Conservation (phyloP, 2,329 filamentous ascomycete genomes). For the Clonostachys rhizophaga region DNA sequence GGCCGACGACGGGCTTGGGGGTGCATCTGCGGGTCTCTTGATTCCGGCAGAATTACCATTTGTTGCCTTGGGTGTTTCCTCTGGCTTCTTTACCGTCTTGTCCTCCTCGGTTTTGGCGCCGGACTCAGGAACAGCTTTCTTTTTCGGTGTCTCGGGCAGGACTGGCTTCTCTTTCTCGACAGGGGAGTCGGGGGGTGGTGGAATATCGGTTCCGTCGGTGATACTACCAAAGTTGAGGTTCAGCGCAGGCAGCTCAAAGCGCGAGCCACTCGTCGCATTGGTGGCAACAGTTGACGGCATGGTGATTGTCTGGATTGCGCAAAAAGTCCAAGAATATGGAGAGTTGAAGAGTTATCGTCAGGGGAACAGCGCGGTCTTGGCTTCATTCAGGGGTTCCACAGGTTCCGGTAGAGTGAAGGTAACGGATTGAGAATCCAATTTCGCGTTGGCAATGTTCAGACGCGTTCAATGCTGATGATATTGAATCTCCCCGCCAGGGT, state of each 20-base stretch:
- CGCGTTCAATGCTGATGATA: not conserved
- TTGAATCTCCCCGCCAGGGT: too few relatives aligned
- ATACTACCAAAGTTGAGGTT: slow-evolving; percentile 54
- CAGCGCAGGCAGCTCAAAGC: slow-evolving; percentile 54
- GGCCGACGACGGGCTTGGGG: slow-evolving; percentile 46
- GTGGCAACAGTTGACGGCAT: slow-evolving; percentile 24
- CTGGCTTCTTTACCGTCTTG: not conserved
- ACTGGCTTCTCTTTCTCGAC: slow-evolving; percentile 39
- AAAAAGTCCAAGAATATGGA: too few relatives aligned
- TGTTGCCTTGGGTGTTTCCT: slow-evolving; percentile 10
- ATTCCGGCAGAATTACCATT: slow-evolving; percentile 40
- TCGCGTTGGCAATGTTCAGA: not conserved
- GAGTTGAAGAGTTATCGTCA: too few relatives aligned
- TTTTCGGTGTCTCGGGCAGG: slow-evolving; percentile 10
- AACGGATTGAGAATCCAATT: too few relatives aligned
- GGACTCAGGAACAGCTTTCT: not conserved
- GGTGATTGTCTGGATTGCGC: not conserved
- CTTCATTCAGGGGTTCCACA: too few relatives aligned
- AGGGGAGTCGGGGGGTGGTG: slow-evolving; percentile 52
- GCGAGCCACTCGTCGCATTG: slow-evolving; percentile 18
- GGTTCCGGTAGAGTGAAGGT: too few relatives aligned
- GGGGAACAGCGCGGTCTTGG: too few relatives aligned
- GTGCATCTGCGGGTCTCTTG: slow-evolving; percentile 47
- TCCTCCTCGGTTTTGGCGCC: not conserved
- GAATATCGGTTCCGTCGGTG: slow-evolving; percentile 58